Evolutionary conservation across 148 eudicot species (phyloP).

Genomic region (Tetragonia tetragonoides): DNA sequence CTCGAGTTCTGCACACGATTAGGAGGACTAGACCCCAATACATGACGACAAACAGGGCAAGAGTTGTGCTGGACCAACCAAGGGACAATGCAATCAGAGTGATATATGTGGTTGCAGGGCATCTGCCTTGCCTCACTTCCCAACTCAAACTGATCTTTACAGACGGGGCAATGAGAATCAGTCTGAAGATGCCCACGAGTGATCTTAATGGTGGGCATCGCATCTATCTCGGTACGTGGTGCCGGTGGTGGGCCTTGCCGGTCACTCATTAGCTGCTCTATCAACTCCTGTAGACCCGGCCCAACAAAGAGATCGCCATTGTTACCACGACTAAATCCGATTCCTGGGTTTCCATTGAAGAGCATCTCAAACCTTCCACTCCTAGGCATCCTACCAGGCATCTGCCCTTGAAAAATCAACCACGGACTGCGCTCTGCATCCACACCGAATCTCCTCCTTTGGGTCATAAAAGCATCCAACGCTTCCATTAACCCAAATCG

Average conservation of each 20-base stretch:
- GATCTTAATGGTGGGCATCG: constrained; percentile 79
- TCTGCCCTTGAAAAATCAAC: constrained; percentile 64
- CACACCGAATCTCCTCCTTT: constrained; percentile 48
- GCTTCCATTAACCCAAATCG: constrained; percentile 54
- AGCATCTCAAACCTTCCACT: constrained; percentile 56
- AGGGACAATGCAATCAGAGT: constrained; percentile 84
- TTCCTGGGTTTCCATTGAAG: constrained; percentile 55
- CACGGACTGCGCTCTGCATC: constrained; percentile 53
- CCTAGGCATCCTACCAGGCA: constrained; percentile 47
- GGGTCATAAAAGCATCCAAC: constrained; percentile 62
- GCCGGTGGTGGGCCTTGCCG: constrained; percentile 95
- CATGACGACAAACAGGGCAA: constrained; percentile 93
- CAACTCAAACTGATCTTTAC: constrained; percentile 77
- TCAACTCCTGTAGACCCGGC: constrained; percentile 72
- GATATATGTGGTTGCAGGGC: constrained; percentile 91
- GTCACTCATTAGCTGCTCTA: constrained; percentile 68
- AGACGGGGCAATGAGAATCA: constrained; percentile 88
- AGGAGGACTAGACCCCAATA: constrained; percentile 49
- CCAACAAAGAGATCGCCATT: constrained; percentile 62
- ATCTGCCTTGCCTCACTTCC: constrained; percentile 79
- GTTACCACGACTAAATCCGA: constrained; percentile 53
- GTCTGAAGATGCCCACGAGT: constrained; percentile 67
- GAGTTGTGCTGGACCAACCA: constrained; percentile 96
- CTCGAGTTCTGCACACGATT: constrained; percentile 31
- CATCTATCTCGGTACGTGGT: constrained; percentile 75